Base-by-base conservation (phyloP, 2,329 filamentous ascomycete genomes). In the Colletotrichum agaves region DNA sequence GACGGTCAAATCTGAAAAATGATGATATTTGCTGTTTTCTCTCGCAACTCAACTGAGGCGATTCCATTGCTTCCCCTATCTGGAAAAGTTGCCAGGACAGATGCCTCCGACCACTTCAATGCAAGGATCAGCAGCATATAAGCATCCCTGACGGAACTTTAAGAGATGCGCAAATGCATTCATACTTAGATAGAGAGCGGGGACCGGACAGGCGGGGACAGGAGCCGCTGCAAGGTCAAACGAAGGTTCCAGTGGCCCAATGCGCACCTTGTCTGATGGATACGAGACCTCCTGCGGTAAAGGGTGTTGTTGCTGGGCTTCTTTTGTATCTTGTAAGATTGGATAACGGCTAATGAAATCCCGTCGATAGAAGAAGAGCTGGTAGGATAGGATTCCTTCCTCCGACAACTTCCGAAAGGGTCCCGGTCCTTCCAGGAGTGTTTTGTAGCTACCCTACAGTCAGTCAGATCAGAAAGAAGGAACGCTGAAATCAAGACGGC, bases 201-300 rank as follows among this genome's bases (percentile, higher is more conserved):
- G 44, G 31, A 41, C 52, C 52, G 52, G 37, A 63, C 11, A 17
- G 60, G 47, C 60, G 55, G 55, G 43, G 44, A 67, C 37, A 31
- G 60, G 19, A 63, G 50, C 49, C 41, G 63, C 63, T 66, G 59
- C 63, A 63, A 50, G 63, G 43, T 50, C 49, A 15, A 21, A 8
- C 6, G 27, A 27, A 27, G 27, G 27, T 27, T 27, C 6, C 6
- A 27, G 6, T 27, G 27, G 27, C 27, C 8, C 6, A 7, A 8
- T 27, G 27, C 27, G 27, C 27, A 7, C 27, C 5, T 27, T 27
- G 27, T 43, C 50, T 23, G 10, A 4, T 47, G 17, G 44, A 57
- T 33, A 41, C 43, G 52, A 41, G 63, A 2, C 52, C 58, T n/a
- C n/a, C n/a, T n/a, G n/a, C n/a, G n/a, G n/a, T 61, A 44, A 46